Percentiles rank a stretch among this genome's conserved stretches.
Evolutionary conservation across 2,329 filamentous ascomycete genomes (phyloP).

Genomic region (Leptographium lundbergii): DNA sequence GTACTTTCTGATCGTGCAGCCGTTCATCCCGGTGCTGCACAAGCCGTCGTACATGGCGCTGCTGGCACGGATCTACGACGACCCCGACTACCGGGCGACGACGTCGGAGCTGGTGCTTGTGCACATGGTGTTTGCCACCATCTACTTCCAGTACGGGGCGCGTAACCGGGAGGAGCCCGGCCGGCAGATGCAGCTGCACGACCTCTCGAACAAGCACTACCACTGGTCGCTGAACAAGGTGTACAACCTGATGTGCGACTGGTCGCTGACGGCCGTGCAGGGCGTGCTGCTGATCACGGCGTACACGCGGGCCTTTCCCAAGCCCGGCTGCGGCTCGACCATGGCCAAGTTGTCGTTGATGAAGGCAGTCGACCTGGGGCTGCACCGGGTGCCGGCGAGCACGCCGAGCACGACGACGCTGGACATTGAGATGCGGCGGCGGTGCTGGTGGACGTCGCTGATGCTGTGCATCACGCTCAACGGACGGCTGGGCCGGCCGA

Average conservation of each 20-base stretch:
- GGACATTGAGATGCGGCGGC: conserved; percentile 63
- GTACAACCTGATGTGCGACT: conserved; percentile 48
- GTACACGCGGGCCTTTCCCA: conserved; percentile 66
- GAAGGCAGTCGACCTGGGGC: conserved; percentile 59
- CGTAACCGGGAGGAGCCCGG: conserved; percentile 48
- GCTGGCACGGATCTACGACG: conserved; percentile 58
- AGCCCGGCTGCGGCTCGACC: conserved; percentile 62
- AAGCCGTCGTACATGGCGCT: conserved; percentile 58
- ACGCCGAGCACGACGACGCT: conserved; percentile 37
- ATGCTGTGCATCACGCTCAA: conserved; percentile 54
- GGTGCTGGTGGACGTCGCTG: conserved; percentile 64
- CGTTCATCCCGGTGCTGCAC: conserved; percentile 66
- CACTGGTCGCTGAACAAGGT: conserved; percentile 61
- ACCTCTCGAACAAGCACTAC: conserved; percentile 64
- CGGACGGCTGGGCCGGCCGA: conserved; percentile 64
- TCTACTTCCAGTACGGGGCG: conserved; percentile 65
- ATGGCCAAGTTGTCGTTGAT: conserved; percentile 54
- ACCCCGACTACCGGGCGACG: conserved; percentile 48
- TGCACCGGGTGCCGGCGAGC: conserved; percentile 56
- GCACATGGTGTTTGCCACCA: conserved; percentile 68
- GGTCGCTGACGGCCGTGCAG: conserved; percentile 55
- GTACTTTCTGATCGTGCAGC: conserved; percentile 62
- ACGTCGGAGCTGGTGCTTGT: conserved; percentile 55
- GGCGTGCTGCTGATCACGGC: conserved; percentile 59
- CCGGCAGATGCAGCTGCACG: conserved; percentile 42